Conservation (phyloP, 345 rosid species). For the Murraya paniculata region DNA sequence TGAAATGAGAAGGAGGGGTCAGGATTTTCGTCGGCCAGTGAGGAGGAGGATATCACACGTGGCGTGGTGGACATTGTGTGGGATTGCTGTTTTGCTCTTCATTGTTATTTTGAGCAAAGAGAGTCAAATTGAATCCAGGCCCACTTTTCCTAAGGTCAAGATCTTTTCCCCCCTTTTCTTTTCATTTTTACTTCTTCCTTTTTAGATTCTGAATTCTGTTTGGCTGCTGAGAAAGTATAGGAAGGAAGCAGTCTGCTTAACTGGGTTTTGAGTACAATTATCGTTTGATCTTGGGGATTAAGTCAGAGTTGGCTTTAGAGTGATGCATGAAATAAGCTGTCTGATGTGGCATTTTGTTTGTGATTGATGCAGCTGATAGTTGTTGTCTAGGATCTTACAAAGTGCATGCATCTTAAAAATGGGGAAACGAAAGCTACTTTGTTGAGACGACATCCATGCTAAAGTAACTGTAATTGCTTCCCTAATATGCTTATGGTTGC, state of each 20-base stretch:
- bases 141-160: constrained; percentile 45
- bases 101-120: constrained; percentile 54
- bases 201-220: not conserved
- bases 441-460: not conserved
- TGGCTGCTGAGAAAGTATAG: not conserved
- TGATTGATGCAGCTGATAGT: not conserved
- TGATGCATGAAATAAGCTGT: not conserved
- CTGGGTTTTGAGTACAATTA: not conserved
- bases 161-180: not conserved
- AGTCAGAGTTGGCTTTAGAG: not conserved
- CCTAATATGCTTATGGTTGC: not conserved
- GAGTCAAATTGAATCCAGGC: constrained; percentile 57
- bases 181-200: not conserved
- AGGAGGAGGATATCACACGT: constrained; percentile 62
- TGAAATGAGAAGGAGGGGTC: constrained; percentile 66
- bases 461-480: not conserved
- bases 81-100: constrained; percentile 51
- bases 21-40: constrained; percentile 59
- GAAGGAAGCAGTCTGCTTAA: not conserved
- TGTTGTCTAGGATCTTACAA: not conserved
- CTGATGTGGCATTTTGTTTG: not conserved
- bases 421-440: not conserved
- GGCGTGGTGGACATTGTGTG: constrained; percentile 68
- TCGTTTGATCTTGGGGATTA: not conserved
- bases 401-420: not conserved